Base-by-base conservation (phyloP, 805 yeast genomes). In the Yarrowia hollandica region DNA sequence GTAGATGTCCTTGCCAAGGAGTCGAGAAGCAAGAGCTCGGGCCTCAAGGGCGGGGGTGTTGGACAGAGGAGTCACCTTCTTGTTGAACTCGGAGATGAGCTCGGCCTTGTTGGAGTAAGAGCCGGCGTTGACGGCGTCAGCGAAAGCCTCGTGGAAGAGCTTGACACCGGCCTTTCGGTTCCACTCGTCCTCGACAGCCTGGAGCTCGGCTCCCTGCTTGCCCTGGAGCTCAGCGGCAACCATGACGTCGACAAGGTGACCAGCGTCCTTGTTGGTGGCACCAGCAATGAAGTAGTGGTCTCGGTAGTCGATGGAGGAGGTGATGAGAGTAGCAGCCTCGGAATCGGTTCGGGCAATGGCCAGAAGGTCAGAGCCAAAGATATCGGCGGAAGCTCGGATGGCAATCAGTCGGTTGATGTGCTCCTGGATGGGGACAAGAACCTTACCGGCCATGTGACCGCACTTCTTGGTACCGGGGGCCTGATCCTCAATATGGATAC, bases 381-480 rank as follows among this genome's bases (percentile, higher is more conserved):
- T 87, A 75, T 92, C 98, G 50, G 97, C 97, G 69, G 95, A 84
- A 63, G 96, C 90, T 75, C 98, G 86, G 69, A 92, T 88, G 52
- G 97, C 95, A 64, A 90, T 85, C 72, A 92, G 80, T 74, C 98
- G 84, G 78, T 89, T 90, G 75, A 92, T 88, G 76, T 92, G 98
- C 78, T 92, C 98, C 76, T 90, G 97, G 62, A 90, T 94, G 64
- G 98, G 98, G 63, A 92, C 97, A 66, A 92, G 83, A 58, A 94
- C 97, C 75, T 94, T 90, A 68, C 98, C 98, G 65, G 96, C 97
- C 98, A 92, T 92, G 76, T 92, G 98, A 62, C 98, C 98, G 78
- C 98, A 92, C 78, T 92, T 92, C 76, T 92, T 92, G 68, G 97
- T 92, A 68, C 97, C 97, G 59, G 98, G 96, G 59, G 97, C 97